phyloP scores from a whole-genome alignment of 495 filamentous ascomycete genomes.

The Penicillium ucsense region DNA sequence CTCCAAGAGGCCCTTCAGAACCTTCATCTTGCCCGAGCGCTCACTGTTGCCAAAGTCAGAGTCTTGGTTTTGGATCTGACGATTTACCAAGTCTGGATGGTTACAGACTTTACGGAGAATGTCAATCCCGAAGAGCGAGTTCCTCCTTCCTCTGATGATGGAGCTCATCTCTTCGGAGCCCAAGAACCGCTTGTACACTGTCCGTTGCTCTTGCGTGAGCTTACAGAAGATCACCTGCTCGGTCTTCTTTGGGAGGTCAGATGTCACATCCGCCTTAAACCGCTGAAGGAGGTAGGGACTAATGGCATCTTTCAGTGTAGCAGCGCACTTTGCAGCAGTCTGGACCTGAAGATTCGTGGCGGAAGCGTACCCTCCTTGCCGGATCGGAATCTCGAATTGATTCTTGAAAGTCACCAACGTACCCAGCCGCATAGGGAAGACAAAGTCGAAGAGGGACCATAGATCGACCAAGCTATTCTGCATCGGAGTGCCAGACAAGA shows the following conservation, averaged over 20 bases:
- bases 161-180: slow-evolving; percentile 68
- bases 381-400: slow-evolving; percentile 88
- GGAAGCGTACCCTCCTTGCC: slow-evolving; percentile 84
- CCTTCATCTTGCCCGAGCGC: slow-evolving; percentile 92
- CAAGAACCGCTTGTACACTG: slow-evolving; percentile 73
- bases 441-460: slow-evolving; percentile 95
- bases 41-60: slow-evolving; percentile 57
- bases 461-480: slow-evolving; percentile 96
- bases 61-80: slow-evolving; percentile 47
- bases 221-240: slow-evolving; percentile 95
- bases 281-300: slow-evolving; percentile 88
- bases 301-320: slow-evolving; percentile 83
- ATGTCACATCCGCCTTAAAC: slow-evolving; percentile 85
- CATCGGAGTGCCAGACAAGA: slow-evolving; percentile 92
- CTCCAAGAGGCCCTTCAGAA: slow-evolving; percentile 71
- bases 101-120: slow-evolving; percentile 95
- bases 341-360: slow-evolving; percentile 86
- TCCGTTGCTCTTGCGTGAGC: slow-evolving; percentile 64
- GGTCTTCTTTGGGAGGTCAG: slow-evolving; percentile 87
- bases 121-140: slow-evolving; percentile 80
- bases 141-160: slow-evolving; percentile 62
- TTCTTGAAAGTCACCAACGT: slow-evolving; percentile 81
- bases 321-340: slow-evolving; percentile 82
- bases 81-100: slow-evolving; percentile 79
- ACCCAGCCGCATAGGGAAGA: slow-evolving; percentile 90